Base-by-base conservation (phyloP, 169 alveolate species). In the Neospora caninum region DNA sequence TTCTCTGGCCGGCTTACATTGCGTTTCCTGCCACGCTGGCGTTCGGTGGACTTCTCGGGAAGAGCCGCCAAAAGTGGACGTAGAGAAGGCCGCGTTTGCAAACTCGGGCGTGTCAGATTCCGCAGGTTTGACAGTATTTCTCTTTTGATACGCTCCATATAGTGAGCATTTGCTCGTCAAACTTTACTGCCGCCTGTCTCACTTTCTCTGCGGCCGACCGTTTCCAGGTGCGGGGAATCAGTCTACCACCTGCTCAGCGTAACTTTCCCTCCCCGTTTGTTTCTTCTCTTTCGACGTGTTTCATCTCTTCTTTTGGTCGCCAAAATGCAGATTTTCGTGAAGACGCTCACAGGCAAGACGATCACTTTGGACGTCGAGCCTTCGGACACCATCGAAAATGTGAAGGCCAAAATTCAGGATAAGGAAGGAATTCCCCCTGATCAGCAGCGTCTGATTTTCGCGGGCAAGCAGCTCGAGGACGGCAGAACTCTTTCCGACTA, bases 381-480 rank as follows among this genome's bases (percentile, higher is more conserved):
- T 87, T 97, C 99, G 45, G 99, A 98, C 95, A 98, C 99, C 45
- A 99, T 99, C 96, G 99, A 99, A 34, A 53, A 70, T 53, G 97
- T 96, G 94, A 97, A 93, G 96, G 97, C 97, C 67, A 94, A 95
- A 93, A 96, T 96, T 43, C 97, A 96, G 91, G 96, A 95, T 84
- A 94, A 91, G 94, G 96, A 94, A 89, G 97, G 97, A 67, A 98
- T 99, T 93, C 99, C 99, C 54, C 99, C 99, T 43, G 99, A 99
- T 96, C 99, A 99, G 97, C 99, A 99, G 96, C 98, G 99, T 96
- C 97, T 99, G 95, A 99, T 99, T 95, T 99, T 99, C 96, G 99
- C 99, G n/a, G 99, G 99, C 95, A 99, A 99, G 97, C 99, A 99
- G 97, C 96, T 99, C 94, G 99, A 99, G 96, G 99, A 99, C 95